Conservation (phyloP, 1,284 basidiomycete species). For the Hypsizygus ulmarius region DNA sequence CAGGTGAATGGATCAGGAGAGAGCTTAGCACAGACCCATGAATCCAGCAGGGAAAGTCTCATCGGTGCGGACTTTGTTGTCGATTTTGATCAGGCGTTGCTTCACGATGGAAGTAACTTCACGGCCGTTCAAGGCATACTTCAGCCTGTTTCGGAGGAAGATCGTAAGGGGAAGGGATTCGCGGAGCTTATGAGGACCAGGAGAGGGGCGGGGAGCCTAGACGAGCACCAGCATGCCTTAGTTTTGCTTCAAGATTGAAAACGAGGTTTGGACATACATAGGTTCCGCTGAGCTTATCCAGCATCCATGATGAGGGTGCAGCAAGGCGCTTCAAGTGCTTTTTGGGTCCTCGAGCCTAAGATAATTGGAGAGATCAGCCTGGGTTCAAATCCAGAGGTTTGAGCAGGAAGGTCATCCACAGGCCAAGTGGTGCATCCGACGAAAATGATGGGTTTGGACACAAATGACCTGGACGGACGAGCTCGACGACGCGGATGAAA, state of each 20-base stretch:
- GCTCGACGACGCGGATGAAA: conserved; percentile 19
- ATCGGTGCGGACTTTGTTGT: conserved; percentile 98
- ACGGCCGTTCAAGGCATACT: conserved; percentile 96
- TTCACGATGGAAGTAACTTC: conserved; percentile 95
- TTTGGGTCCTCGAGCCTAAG: conserved; percentile 93
- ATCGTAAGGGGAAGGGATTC: conserved; percentile 94
- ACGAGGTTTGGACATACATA: conserved; percentile 64
- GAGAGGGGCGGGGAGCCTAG: conserved; percentile 92
- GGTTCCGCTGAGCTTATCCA: conserved; percentile 98
- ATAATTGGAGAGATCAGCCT: conserved; percentile 18
- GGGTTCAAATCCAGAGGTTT: conserved; percentile 6
- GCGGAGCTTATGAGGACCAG: conserved; percentile 98
- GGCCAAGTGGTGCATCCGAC: conserved; percentile 34
- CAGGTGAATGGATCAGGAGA: conserved; percentile 2
- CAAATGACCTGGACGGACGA: conserved; percentile 17
- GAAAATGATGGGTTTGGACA: conserved; percentile 21
- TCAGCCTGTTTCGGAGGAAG: conserved; percentile 98
- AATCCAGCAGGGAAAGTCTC: conserved; percentile 96
- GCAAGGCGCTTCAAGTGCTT: conserved; percentile 98
- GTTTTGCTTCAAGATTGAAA: conserved; percentile 3
- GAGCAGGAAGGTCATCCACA: conserved; percentile 35
- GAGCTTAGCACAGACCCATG: conserved; percentile 67
- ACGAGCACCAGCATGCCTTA: conserved; percentile 13
- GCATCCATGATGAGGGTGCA: conserved; percentile 99
- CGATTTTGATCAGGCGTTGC: conserved; percentile 98